These are phyloP conservation scores for Rosa multiflora DNA, from an alignment of 306 rosid genomes.

Conservation along the genomic window DNA sequence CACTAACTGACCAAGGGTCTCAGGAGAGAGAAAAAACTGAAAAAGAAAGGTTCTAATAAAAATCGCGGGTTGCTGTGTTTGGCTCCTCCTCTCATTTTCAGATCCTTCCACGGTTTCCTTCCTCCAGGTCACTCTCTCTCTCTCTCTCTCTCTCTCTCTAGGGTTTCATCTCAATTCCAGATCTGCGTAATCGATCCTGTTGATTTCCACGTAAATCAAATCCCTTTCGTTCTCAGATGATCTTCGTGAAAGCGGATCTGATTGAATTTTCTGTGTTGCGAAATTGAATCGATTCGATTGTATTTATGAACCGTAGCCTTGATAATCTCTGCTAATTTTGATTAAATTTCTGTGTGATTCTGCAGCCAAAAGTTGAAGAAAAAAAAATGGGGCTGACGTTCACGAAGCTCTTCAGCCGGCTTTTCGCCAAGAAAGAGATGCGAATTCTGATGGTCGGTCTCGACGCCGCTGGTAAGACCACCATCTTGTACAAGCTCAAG, in stretches of 20 bases:
- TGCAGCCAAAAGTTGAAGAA: neutral
- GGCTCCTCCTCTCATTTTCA: conserved; percentile 13
- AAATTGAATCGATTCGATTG: neutral
- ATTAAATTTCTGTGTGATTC: neutral
- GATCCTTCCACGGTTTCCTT: conserved; percentile 7
- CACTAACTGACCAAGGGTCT: conserved; percentile 1
- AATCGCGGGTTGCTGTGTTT: conserved; percentile 21
- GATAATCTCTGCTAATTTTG: neutral
- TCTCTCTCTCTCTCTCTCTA: neutral
- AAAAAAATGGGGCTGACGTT: conserved; percentile 81
- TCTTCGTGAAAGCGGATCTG: conserved; percentile 10
- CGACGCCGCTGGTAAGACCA: conserved; percentile 99
- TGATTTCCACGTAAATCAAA: neutral
- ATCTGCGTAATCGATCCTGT: neutral
- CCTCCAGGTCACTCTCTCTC: conserved; percentile 19
- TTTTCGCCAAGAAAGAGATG: conserved; percentile 93
- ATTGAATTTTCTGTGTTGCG: neutral
- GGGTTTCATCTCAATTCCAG: neutral
- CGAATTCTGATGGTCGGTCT: conserved; percentile 97
- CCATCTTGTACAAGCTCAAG: conserved; percentile 91
- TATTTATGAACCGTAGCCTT: neutral
- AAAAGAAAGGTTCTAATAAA: neutral
- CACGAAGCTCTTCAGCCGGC: conserved; percentile 90
- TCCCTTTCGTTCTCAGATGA: neutral
- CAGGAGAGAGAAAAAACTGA: conserved; percentile 13